Percentiles rank a stretch among this genome's conserved stretches.
Conservation (phyloP, 352 stramenopile species). For the Phytopythium boreale region DNA sequence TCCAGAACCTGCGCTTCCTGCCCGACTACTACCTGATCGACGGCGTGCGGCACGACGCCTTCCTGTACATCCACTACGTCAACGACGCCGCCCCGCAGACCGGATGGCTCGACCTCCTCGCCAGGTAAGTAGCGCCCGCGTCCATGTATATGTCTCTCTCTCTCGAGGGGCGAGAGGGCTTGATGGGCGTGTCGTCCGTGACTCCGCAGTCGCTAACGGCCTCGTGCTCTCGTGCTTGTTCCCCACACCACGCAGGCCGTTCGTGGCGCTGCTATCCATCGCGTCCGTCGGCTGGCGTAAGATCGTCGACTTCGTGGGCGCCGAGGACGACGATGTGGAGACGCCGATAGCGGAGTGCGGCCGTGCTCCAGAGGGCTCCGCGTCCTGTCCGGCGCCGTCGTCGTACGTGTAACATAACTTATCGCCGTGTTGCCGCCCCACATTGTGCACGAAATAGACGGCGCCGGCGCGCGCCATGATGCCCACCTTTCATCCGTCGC, state of each 20-base stretch:
- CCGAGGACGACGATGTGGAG: constrained; percentile 35
- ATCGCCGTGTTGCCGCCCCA: not conserved
- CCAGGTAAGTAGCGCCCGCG: constrained; percentile 27
- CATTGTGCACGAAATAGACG: constrained; percentile 11
- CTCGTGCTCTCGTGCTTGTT: not conserved
- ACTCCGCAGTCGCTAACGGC: not conserved
- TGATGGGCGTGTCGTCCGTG: too few relatives aligned
- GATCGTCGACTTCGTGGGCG: constrained; percentile 44
- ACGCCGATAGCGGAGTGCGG: constrained; percentile 8
- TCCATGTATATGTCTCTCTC: not conserved
- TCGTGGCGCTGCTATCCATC: constrained; percentile 62
- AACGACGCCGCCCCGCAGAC: constrained; percentile 61
- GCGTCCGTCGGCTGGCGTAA: constrained; percentile 65
- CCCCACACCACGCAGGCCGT: constrained; percentile 19
- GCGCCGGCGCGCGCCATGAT: not conserved
- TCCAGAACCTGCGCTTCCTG: constrained; percentile 91
- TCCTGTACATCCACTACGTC: constrained; percentile 85
- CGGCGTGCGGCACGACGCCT: constrained; percentile 72
- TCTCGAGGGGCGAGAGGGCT: too few relatives aligned
- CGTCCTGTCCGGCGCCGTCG: too few relatives aligned
- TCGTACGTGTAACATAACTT: constrained; percentile 11
- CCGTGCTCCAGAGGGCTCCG: constrained; percentile 4
- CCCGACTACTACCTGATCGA: constrained; percentile 90
- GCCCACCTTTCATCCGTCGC: not conserved
- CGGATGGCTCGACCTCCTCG: constrained; percentile 66